Evolutionary conservation across 148 eudicot species (phyloP).

Genomic region (Pharnaceum exiguum): DNA sequence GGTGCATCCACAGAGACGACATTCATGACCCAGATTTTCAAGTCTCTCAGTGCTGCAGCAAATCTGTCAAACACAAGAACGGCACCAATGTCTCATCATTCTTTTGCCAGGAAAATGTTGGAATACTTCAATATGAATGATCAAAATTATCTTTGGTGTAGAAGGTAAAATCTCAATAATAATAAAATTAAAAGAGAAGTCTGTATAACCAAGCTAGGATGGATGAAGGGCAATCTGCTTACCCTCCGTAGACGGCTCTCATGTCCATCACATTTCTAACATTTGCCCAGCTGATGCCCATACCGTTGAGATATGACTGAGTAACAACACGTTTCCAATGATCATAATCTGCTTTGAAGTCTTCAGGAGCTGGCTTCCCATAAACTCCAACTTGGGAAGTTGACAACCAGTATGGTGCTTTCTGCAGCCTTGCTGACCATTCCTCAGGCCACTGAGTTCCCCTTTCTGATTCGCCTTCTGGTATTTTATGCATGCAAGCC

Average conservation of each 20-base stretch:
- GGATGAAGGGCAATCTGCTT: conserved; percentile 17
- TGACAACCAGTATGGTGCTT: conserved; percentile 56
- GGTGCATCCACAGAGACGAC: conserved; percentile 61
- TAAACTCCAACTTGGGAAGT: conserved; percentile 64
- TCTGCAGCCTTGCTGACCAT: conserved; percentile 58
- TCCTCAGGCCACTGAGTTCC: conserved; percentile 73
- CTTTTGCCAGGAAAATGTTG: too few relatives aligned
- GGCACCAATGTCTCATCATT: too few relatives aligned
- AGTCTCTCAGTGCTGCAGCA: conserved; percentile 67
- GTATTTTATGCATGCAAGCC: conserved; percentile 60
- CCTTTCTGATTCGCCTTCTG: conserved; percentile 44
- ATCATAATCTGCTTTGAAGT: conserved; percentile 54
- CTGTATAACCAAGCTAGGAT: neutral
- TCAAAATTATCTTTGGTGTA: too few relatives aligned
- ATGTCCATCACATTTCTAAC: conserved; percentile 90
- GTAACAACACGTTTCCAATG: conserved; percentile 69
- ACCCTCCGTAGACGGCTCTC: conserved; percentile 86
- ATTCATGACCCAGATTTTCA: conserved; percentile 81
- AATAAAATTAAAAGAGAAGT: neutral
- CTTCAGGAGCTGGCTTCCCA: conserved; percentile 73
- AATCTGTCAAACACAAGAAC: conserved; percentile 37
- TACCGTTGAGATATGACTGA: conserved; percentile 53
- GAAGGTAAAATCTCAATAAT: too few relatives aligned
- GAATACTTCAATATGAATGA: too few relatives aligned
- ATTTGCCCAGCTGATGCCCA: conserved; percentile 67